These are phyloP conservation scores for Trichaptum fuscoviolaceum DNA, from an alignment of 768 basidiomycete genomes.

Conservation along the genomic window DNA sequence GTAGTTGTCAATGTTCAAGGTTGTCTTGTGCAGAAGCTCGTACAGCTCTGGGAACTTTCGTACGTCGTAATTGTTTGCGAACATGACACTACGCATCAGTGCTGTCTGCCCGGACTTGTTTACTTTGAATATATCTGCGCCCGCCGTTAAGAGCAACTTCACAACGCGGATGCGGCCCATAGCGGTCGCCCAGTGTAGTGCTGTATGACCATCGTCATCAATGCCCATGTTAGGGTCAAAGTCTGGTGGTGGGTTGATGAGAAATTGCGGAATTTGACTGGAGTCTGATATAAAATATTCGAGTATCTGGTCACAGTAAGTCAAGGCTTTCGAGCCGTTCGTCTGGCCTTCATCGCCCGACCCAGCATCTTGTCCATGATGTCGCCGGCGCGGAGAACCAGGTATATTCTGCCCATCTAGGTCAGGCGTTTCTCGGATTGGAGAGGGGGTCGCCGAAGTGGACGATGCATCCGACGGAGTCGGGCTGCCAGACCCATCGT, in stretches of 20 bases:
- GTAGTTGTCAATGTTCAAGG: conserved; percentile 96
- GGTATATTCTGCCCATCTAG: conserved; percentile 39
- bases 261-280: conserved; percentile 79
- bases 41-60: conserved; percentile 98
- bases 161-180: conserved; percentile 98
- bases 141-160: conserved; percentile 87
- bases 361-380: conserved; percentile 39
- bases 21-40: conserved; percentile 94
- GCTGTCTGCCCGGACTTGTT: conserved; percentile 97
- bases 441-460: conserved; percentile 91
- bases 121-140: conserved; percentile 94
- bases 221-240: conserved; percentile 96
- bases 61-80: conserved; percentile 98
- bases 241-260: conserved; percentile 82
- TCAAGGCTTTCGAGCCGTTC: conserved; percentile 53
- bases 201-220: conserved; percentile 96
- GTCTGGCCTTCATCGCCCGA: conserved; percentile 40
- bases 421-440: conserved; percentile 53
- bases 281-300: conserved; percentile 99
- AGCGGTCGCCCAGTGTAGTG: conserved; percentile 97
- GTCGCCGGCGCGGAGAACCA: conserved; percentile 27
- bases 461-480: conserved; percentile 81
- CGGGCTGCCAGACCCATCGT: conserved; percentile 87
- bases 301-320: conserved; percentile 93
- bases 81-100: conserved; percentile 98